Conservation (phyloP, 2,329 filamentous ascomycete genomes). For the Pestalotiopsis sp. region DNA sequence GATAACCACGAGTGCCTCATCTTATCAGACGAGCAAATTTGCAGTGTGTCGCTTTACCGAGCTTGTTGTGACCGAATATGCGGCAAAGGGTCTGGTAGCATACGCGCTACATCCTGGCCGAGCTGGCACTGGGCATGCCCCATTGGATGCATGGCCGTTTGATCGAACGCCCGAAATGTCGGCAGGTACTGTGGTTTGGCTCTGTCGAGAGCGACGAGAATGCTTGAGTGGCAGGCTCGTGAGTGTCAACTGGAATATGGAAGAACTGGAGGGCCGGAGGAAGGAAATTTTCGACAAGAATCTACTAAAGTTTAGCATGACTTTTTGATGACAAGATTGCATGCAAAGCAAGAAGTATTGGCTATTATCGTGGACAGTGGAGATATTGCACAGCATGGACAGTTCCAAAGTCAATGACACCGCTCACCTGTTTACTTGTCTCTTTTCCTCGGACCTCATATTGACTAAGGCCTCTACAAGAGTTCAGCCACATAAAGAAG, state of each 20-base stretch:
- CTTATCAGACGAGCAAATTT: conserved; percentile 48
- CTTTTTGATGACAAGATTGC: neutral
- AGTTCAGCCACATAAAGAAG: too few species aligned
- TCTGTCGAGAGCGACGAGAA: conserved; percentile 20
- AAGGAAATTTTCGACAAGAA: neutral
- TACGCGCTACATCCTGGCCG: conserved; percentile 45
- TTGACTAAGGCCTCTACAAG: too few species aligned
- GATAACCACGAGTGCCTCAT: conserved; percentile 30
- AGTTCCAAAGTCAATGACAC: too few species aligned
- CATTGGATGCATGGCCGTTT: conserved; percentile 11
- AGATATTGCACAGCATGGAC: too few species aligned
- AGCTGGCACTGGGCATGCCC: conserved; percentile 34
- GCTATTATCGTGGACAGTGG: too few species aligned
- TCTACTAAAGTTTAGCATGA: neutral
- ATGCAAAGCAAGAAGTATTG: neutral
- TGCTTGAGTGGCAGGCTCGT: conserved; percentile 26
- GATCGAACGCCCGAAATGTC: conserved; percentile 23
- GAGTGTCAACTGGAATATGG: conserved; percentile 24
- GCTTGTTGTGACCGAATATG: conserved; percentile 42
- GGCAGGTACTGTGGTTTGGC: conserved; percentile 25
- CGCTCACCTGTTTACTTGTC: too few species aligned
- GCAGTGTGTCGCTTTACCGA: conserved; percentile 44
- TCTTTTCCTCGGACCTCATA: too few species aligned
- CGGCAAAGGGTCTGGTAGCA: conserved; percentile 38
- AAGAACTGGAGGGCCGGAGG: conserved; percentile 21